Evolutionary conservation across 2,329 filamentous ascomycete species (phyloP).

Genomic region (Neopestalotiopsis sp.): DNA sequence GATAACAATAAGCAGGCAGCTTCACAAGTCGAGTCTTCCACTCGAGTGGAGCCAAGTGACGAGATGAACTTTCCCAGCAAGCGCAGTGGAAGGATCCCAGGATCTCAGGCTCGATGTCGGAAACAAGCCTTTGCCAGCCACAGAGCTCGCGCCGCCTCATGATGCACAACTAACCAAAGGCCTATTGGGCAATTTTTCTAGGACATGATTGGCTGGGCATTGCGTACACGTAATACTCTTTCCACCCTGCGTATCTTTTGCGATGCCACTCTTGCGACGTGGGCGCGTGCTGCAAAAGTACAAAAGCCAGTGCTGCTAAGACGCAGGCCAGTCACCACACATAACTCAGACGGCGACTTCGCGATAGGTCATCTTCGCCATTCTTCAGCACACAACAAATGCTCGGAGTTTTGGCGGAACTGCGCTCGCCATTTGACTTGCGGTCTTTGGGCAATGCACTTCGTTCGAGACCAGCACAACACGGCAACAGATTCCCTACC

Average conservation of each 20-base stretch:
- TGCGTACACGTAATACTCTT: background rate
- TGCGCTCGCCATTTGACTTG: background rate
- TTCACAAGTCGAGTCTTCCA: conserved; percentile 19
- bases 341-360: background rate
- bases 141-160: background rate
- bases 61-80: conserved; percentile 23
- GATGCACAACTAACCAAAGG: conserved; percentile 4
- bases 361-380: background rate
- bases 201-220: conserved; percentile 4
- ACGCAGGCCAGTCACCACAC: background rate
- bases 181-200: conserved; percentile 1
- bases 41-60: conserved; percentile 21
- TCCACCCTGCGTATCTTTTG: conserved; percentile 1
- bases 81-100: conserved; percentile 26
- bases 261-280: background rate
- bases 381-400: background rate
- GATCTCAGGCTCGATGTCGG: conserved; percentile 18
- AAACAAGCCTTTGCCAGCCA: background rate
- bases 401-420: background rate
- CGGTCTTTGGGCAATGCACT: background rate
- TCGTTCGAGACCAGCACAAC: background rate
- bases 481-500: background rate
- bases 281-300: background rate
- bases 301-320: background rate
- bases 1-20: conserved; percentile 21